Conservation (phyloP, 257 asterid genomes). For the Fraxinus quadrangulata region DNA sequence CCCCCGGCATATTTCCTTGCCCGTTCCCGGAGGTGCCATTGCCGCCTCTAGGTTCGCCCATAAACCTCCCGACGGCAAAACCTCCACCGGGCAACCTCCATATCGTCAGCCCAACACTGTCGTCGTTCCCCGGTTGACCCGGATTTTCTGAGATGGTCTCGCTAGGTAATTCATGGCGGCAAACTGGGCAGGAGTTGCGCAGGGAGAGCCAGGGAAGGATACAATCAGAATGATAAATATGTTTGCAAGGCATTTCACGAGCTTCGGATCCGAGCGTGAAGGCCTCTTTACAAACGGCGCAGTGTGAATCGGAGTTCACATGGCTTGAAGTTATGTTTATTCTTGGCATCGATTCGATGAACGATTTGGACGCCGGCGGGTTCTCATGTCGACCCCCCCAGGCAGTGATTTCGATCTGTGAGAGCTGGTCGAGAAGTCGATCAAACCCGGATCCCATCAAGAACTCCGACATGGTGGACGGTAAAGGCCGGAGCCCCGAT, state of each 20-base stretch:
- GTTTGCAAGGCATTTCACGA: slow-evolving; percentile 67
- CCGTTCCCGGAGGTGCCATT: slow-evolving; percentile 12
- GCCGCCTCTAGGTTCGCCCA: slow-evolving; percentile 40
- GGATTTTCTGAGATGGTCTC: slow-evolving; percentile 38
- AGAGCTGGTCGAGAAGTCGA: slow-evolving; percentile 53
- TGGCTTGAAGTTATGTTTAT: slow-evolving; percentile 38
- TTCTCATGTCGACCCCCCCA: slow-evolving; percentile 55
- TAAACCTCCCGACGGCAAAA: slow-evolving; percentile 68
- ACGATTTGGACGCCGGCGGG: slow-evolving; percentile 60
- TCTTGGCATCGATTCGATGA: slow-evolving; percentile 54
- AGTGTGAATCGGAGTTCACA: slow-evolving; percentile 49
- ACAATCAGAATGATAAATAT: slow-evolving; percentile 63
- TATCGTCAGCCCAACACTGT: slow-evolving; percentile 57
- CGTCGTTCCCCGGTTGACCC: slow-evolving; percentile 27
- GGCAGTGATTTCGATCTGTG: slow-evolving; percentile 61
- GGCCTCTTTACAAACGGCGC: slow-evolving; percentile 67
- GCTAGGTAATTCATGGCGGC: slow-evolving; percentile 58
- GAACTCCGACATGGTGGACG: slow-evolving; percentile 56
- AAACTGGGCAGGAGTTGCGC: slow-evolving; percentile 65
- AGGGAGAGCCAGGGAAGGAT: slow-evolving; percentile 64
- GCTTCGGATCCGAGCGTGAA: slow-evolving; percentile 62
- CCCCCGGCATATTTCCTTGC: slow-evolving; percentile 57
- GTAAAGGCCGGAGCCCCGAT: slow-evolving; percentile 57
- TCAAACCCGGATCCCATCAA: slow-evolving; percentile 68
- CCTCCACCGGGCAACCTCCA: slow-evolving; percentile 81